Base-by-base conservation (phyloP, 176 grass and related monocot species). In the Ananas comosus region DNA sequence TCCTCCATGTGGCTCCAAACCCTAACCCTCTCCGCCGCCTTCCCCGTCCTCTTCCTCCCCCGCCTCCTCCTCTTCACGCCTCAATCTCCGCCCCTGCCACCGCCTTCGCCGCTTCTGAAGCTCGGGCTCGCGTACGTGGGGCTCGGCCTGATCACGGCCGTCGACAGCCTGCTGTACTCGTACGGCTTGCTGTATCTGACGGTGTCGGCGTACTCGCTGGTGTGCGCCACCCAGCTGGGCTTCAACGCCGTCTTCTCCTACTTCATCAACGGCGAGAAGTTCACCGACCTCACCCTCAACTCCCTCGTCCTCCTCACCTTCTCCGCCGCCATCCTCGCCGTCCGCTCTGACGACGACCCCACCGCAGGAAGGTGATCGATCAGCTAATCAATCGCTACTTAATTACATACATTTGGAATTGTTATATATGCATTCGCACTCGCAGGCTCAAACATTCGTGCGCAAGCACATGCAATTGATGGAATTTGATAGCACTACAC, bases 1-100 rank as follows among this genome's bases (percentile, higher is more conserved):
- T 87, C 87, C 51, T 92, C 88, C 81, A 90, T 92, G 49, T 96
- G 93, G 88, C 83, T 96, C 83, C 76, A 85, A 69, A 85, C 93
- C 17, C 68, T 96, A 66, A 69, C 91, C 64, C 89, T 87, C 57
- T 88, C 88, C 2, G 81, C 83, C 53, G 88, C 74, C 65, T 96
- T 92, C 51, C 93, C 93, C 0, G 71, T 96, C 9, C 52, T 96
- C 50, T 81, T 83, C 47, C 3, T 96, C 67, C 76, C 65, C 65
- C 88, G 78, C 19, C 66, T 70, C 51, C 72, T 92, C 28, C 78
- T 96, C 67, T 78, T 23, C 51, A 75, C 75, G 12, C 63, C 47
- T 56, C 85, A 7, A 53, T 4, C 4, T 42, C 33, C 7, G 0
- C 33, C 5, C 0, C 33, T 53, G 2, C 84, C 73, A 28, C 79